Percentiles rank a stretch among this genome's conserved stretches.
These are phyloP conservation scores for Salix purpurea DNA, from an alignment of 345 rosid species.

Conservation along the genomic window DNA sequence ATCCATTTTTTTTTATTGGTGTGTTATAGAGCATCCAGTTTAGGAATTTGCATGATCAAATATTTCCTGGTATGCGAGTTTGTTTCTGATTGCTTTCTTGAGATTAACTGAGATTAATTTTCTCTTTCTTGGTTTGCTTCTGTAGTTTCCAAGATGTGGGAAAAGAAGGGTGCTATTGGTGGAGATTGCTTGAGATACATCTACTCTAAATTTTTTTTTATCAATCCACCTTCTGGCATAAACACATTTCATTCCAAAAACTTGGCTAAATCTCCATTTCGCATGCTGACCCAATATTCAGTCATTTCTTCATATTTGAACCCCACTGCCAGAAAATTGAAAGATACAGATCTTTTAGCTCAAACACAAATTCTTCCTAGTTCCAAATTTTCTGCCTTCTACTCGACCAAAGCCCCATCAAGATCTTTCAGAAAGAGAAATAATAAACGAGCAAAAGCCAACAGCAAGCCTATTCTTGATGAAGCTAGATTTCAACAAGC, in stretches of 20 bases:
- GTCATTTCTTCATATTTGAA: not conserved
- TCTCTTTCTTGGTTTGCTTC: too few species aligned
- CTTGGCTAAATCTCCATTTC: not conserved
- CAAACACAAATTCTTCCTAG: not conserved
- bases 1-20: too few species aligned
- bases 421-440: constrained; percentile 59
- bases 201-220: not conserved
- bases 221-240: not conserved
- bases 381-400: constrained; percentile 11
- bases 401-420: constrained; percentile 47
- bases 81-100: too few species aligned
- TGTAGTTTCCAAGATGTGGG: too few species aligned
- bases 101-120: too few species aligned
- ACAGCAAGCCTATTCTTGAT: constrained; percentile 47
- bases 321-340: not conserved
- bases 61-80: too few species aligned
- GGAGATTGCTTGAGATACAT: constrained; percentile 4
- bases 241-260: not conserved
- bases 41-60: too few species aligned
- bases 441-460: constrained; percentile 51
- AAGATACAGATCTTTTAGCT: not conserved
- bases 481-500: constrained; percentile 45
- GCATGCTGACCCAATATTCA: not conserved
- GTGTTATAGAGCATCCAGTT: too few species aligned
- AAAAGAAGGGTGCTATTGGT: not conserved